phyloP scores from a whole-genome alignment of 257 asterid genomes.

The Plantago ovata region DNA sequence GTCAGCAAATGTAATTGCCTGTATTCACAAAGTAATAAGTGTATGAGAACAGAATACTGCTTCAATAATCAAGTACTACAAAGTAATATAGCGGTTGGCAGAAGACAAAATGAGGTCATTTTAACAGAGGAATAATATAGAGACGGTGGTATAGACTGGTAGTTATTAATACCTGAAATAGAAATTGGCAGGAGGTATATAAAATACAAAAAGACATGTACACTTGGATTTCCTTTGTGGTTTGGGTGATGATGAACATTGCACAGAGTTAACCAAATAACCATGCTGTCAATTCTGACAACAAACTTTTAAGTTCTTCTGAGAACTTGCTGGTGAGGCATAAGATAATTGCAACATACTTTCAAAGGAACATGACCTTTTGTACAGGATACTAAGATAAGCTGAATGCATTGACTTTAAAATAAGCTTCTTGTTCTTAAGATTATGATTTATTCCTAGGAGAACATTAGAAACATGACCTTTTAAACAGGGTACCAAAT shows the following conservation, averaged over 20 bases:
- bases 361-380: no score
- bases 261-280: no score
- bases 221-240: constrained; percentile 10
- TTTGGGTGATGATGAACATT: constrained; percentile 12
- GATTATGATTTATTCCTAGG: no score
- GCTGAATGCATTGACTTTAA: no score
- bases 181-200: constrained; percentile 5
- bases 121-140: constrained; percentile 7
- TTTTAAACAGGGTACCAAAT: no score
- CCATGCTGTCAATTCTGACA: constrained; percentile 17
- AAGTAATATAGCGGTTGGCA: constrained; percentile 4
- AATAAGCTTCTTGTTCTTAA: no score
- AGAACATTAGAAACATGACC: no score
- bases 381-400: no score
- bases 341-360: background rate
- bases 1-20: constrained; percentile 95
- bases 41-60: constrained; percentile 17
- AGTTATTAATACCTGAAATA: constrained; percentile 10
- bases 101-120: background rate
- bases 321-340: background rate
- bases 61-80: background rate
- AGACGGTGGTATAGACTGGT: constrained; percentile 14
- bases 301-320: constrained; percentile 12
- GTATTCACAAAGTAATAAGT: constrained; percentile 28
- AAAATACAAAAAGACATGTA: constrained; percentile 16